phyloP scores from a whole-genome alignment of 768 basidiomycete genomes.

The Coprinellus micaceus region DNA sequence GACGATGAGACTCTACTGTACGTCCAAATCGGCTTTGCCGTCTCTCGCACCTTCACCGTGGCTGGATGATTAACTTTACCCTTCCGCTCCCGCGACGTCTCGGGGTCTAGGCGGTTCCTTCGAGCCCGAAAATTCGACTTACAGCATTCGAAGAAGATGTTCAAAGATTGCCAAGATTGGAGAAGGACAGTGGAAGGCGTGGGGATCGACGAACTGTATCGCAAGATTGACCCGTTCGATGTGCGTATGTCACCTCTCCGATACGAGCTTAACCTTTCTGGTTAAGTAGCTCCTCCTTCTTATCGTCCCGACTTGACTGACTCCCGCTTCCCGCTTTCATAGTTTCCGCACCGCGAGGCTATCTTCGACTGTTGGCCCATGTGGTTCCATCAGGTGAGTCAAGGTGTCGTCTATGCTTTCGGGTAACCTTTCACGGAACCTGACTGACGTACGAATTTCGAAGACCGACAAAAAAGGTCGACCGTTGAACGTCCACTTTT shows the following conservation, averaged over 20 bases:
- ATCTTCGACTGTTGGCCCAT: constrained; percentile 77
- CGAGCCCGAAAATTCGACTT: constrained; percentile 66
- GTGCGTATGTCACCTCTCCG: constrained; percentile 36
- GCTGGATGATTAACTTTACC: neutral
- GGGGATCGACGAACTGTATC: constrained; percentile 64
- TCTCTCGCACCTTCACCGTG: neutral
- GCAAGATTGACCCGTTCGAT: constrained; percentile 63
- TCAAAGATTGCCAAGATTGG: constrained; percentile 66
- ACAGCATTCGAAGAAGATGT: constrained; percentile 58
- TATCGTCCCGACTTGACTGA: neutral
- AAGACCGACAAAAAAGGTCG: constrained; percentile 52
- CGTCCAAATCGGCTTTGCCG: constrained; percentile 19
- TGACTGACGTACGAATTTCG: neutral
- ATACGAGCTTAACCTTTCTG: neutral
- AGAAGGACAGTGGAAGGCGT: constrained; percentile 57
- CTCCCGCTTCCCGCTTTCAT: neutral
- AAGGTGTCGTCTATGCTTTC: neutral
- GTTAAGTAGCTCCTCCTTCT: neutral
- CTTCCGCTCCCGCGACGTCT: neutral
- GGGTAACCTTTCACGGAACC: neutral
- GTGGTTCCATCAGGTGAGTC: constrained; percentile 70
- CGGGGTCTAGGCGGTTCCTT: constrained; percentile 58
- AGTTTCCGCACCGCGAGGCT: constrained; percentile 69
- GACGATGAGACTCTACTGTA: constrained; percentile 57
- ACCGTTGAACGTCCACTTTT: constrained; percentile 64